phyloP scores from a whole-genome alignment of 2,329 filamentous ascomycete genomes.

The Tolypocladium ovalisporum region DNA sequence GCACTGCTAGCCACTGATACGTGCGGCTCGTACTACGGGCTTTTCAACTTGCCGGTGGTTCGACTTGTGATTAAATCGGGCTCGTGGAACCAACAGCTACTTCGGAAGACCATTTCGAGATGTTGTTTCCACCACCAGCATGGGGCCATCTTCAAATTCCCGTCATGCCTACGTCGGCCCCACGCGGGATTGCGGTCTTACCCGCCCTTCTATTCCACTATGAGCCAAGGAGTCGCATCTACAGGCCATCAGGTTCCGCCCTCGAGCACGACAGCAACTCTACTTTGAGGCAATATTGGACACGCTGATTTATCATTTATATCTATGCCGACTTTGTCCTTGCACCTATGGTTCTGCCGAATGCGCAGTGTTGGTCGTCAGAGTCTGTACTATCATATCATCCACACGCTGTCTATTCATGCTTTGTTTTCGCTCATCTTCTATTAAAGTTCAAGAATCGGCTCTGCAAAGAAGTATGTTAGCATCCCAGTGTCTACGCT shows the following conservation, averaged over 20 bases:
- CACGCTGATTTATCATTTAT: neutral
- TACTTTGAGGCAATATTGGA: neutral
- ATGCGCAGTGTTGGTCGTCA: neutral
- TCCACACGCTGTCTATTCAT: neutral
- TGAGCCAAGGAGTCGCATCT: neutral
- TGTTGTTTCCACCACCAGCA: neutral
- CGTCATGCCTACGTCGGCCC: neutral
- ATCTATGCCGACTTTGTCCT: no score
- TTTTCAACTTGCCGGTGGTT: neutral
- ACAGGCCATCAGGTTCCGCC: neutral
- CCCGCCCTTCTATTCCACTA: neutral
- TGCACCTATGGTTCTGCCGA: neutral
- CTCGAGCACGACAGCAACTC: neutral
- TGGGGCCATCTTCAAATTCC: neutral
- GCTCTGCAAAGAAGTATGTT: neutral
- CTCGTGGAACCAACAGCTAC: neutral
- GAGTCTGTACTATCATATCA: neutral
- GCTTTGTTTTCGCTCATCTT: neutral
- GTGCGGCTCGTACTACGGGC: neutral
- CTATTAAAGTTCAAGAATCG: conserved; percentile 4
- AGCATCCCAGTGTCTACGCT: neutral
- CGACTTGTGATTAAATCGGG: neutral
- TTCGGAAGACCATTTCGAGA: neutral
- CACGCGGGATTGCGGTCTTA: neutral
- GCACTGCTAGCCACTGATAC: neutral